Conservation (phyloP, 345 rosid genomes). For the Eucalyptus globulus region DNA sequence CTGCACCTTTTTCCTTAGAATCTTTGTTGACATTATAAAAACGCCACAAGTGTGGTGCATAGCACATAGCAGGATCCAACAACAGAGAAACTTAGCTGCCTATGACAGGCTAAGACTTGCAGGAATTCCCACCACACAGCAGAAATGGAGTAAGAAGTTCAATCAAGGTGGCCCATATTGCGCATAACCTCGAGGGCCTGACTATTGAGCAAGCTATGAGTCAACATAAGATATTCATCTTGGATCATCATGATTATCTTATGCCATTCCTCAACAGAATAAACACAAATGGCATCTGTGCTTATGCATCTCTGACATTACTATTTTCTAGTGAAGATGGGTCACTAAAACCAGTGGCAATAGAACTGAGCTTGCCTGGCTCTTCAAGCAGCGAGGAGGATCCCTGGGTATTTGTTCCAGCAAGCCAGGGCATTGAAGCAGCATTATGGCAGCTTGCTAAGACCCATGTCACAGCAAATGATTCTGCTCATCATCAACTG, state of each 20-base stretch:
- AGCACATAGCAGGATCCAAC: neutral
- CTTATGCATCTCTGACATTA: constrained; percentile 53
- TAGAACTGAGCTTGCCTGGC: constrained; percentile 42
- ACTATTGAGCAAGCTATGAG: constrained; percentile 25
- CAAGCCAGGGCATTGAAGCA: constrained; percentile 28
- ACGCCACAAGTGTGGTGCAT: neutral
- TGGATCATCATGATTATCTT: constrained; percentile 60
- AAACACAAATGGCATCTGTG: constrained; percentile 19
- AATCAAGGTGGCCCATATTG: constrained; percentile 18
- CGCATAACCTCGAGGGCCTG: constrained; percentile 35
- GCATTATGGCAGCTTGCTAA: constrained; percentile 55
- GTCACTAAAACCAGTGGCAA: constrained; percentile 35
- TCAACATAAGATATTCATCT: constrained; percentile 21
- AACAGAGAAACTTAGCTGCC: neutral
- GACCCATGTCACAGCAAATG: constrained; percentile 53
- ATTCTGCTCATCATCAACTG: constrained; percentile 53
- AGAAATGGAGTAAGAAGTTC: constrained; percentile 14
- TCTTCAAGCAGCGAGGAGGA: neutral
- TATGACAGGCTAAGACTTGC: neutral
- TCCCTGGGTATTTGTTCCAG: constrained; percentile 22
- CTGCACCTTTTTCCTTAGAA: neutral
- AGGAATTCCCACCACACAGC: constrained; percentile 45
- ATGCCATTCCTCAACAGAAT: constrained; percentile 31
- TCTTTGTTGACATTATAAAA: neutral
- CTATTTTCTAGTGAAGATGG: constrained; percentile 21